Percentiles rank a stretch among this genome's conserved stretches.
These are phyloP conservation scores for Waltergamsia citrina DNA, from an alignment of 2,329 filamentous ascomycete genomes.

Conservation along the genomic window DNA sequence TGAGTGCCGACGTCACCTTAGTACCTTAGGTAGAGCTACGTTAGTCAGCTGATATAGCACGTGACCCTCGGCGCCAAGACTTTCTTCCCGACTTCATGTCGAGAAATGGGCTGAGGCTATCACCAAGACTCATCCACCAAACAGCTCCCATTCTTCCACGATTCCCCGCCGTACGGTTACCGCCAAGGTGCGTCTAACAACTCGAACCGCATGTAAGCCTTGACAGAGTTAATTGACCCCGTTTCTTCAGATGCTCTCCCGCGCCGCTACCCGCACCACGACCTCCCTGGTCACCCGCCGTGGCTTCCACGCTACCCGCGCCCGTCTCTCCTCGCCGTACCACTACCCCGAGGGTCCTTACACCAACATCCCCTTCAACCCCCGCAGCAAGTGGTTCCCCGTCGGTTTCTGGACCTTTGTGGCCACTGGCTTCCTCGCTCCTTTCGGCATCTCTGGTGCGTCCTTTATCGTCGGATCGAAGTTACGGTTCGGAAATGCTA, in stretches of 20 bases:
- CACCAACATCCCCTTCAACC: constrained; percentile 96
- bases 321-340: constrained; percentile 82
- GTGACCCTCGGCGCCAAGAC: constrained; percentile 10
- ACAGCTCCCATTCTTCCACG: constrained; percentile 4
- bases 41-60: constrained; percentile 8
- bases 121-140: constrained; percentile 19
- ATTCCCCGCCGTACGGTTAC: background rate
- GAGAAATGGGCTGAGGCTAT: constrained; percentile 3
- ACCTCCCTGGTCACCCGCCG: constrained; percentile 71
- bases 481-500: background rate
- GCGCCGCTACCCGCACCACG: constrained; percentile 55
- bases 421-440: constrained; percentile 45
- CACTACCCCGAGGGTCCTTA: constrained; percentile 97
- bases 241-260: constrained; percentile 67
- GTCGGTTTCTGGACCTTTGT: constrained; percentile 72
- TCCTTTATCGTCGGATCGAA: constrained; percentile 14
- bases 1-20: constrained; percentile 2
- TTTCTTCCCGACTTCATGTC: constrained; percentile 11
- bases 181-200: constrained; percentile 5
- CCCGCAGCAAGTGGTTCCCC: constrained; percentile 77
- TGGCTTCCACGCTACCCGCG: constrained; percentile 85
- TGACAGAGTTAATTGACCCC: background rate
- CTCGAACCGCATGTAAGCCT: constrained; percentile 6
- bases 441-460: constrained; percentile 55
- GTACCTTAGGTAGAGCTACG: background rate